Evolutionary conservation across 257 asterid genomes (phyloP).

Genomic region (Solanum etuberosum): DNA sequence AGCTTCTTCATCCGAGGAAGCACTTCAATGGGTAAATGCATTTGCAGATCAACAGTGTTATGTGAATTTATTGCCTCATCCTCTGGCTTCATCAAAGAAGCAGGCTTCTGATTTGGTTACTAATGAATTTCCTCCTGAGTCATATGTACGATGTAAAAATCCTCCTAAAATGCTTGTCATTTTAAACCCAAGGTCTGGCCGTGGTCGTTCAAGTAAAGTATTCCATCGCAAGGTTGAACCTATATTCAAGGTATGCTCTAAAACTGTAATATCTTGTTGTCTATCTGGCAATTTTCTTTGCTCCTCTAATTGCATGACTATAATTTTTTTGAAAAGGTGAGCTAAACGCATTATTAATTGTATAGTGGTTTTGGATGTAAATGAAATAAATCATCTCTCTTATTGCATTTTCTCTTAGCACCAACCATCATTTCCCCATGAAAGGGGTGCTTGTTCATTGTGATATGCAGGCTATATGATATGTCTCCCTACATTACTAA

Average conservation of each 20-base stretch:
- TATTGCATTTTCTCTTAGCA: background rate
- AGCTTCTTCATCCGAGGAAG: slow-evolving; percentile 75
- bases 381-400: background rate
- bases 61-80: slow-evolving; percentile 90
- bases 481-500: background rate
- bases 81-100: slow-evolving; percentile 66
- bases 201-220: slow-evolving; percentile 94
- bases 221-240: slow-evolving; percentile 86
- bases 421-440: background rate
- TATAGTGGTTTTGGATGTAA: background rate
- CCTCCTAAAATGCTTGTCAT: slow-evolving; percentile 91
- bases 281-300: background rate
- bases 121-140: slow-evolving; percentile 79
- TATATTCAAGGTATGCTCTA: slow-evolving; percentile 62
- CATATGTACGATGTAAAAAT: slow-evolving; percentile 70
- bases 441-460: background rate
- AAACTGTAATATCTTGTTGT: background rate
- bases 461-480: background rate
- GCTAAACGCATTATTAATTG: background rate
- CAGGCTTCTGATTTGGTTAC: slow-evolving; percentile 46
- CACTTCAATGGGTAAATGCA: slow-evolving; percentile 88
- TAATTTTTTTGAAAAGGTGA: background rate
- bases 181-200: slow-evolving; percentile 94
- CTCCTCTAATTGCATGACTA: background rate
- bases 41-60: slow-evolving; percentile 97